Conservation (phyloP, 352 stramenopile species). For the Pythium apleroticum region DNA sequence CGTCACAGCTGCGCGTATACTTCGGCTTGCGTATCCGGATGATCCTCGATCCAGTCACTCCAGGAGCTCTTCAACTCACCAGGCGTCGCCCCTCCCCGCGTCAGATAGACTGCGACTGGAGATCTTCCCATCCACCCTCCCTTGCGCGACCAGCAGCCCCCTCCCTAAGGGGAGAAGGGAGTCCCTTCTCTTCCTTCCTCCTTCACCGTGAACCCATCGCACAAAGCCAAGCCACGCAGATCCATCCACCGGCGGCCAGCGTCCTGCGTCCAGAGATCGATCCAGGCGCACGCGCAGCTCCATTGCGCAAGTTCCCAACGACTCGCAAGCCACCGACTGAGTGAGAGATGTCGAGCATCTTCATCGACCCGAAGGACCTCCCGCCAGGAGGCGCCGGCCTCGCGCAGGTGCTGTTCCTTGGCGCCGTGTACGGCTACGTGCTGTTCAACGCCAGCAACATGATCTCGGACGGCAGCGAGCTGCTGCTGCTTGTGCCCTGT, state of each 20-base stretch:
- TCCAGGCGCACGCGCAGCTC: background rate
- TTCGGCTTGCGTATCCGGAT: conserved; percentile 18
- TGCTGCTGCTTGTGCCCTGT: conserved; percentile 95
- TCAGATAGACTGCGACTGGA: too few relatives aligned
- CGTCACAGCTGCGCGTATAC: conserved; percentile 11
- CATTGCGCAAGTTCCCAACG: conserved; percentile 24
- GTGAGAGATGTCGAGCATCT: conserved; percentile 37
- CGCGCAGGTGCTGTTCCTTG: conserved; percentile 93
- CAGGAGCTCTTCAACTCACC: conserved; percentile 17
- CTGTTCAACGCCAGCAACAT: conserved; percentile 96
- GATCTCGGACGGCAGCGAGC: conserved; percentile 98
- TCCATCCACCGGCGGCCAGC: background rate
- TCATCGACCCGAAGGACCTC: conserved; percentile 89
- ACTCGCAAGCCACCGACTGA: background rate
- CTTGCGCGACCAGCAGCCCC: conserved; percentile 4
- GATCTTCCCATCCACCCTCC: conserved; percentile 21
- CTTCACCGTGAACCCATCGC: conserved; percentile 25
- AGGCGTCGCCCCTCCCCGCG: conserved; percentile 10
- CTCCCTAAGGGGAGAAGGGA: too few relatives aligned
- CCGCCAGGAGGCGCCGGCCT: conserved; percentile 77
- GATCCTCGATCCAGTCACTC: conserved; percentile 24
- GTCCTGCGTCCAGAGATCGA: background rate
- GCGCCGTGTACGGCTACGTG: conserved; percentile 95
- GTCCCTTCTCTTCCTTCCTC: background rate
- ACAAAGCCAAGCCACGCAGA: conserved; percentile 25